Evolutionary conservation across 371 early-diverging fungal species (phyloP).

Genomic region (Lichtheimia hyalospora): DNA sequence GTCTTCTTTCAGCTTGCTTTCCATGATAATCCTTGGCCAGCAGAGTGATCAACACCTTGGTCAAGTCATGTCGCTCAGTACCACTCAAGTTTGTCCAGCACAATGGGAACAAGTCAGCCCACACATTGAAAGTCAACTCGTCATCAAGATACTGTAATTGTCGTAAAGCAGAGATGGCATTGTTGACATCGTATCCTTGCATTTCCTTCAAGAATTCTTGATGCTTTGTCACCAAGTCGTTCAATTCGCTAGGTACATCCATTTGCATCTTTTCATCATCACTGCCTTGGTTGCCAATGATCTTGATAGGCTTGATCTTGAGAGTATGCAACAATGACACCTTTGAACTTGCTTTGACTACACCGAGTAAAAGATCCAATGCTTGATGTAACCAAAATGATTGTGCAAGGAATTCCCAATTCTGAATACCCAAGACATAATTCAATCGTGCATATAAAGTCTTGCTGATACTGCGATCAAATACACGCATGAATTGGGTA

Average conservation of each 20-base stretch:
- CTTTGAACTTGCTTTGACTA: conserved; percentile 45
- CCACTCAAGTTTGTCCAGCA: conserved; percentile 75
- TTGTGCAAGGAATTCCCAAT: conserved; percentile 89
- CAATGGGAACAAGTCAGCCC: conserved; percentile 88
- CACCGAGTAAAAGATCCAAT: conserved; percentile 81
- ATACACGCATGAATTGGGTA: conserved; percentile 76
- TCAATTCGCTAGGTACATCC: conserved; percentile 39
- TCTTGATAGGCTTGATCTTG: conserved; percentile 52
- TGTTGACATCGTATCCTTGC: conserved; percentile 51
- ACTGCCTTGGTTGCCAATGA: conserved; percentile 22
- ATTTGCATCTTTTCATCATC: conserved; percentile 12
- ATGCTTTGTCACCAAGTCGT: conserved; percentile 46
- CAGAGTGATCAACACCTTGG: conserved; percentile 77
- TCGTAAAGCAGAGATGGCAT: conserved; percentile 57
- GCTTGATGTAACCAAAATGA: conserved; percentile 94
- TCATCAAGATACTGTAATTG: conserved; percentile 76
- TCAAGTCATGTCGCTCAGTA: conserved; percentile 82
- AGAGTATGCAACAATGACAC: conserved; percentile 47
- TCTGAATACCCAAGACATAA: conserved; percentile 92
- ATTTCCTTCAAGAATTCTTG: conserved; percentile 61
- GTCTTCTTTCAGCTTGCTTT: conserved; percentile 75
- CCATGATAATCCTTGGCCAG: conserved; percentile 91
- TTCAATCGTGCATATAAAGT: conserved; percentile 73
- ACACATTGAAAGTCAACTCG: conserved; percentile 69
- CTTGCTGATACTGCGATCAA: conserved; percentile 76